Base-by-base conservation (phyloP, 208 protist genomes). In the Crithidia acanthocephali region DNA sequence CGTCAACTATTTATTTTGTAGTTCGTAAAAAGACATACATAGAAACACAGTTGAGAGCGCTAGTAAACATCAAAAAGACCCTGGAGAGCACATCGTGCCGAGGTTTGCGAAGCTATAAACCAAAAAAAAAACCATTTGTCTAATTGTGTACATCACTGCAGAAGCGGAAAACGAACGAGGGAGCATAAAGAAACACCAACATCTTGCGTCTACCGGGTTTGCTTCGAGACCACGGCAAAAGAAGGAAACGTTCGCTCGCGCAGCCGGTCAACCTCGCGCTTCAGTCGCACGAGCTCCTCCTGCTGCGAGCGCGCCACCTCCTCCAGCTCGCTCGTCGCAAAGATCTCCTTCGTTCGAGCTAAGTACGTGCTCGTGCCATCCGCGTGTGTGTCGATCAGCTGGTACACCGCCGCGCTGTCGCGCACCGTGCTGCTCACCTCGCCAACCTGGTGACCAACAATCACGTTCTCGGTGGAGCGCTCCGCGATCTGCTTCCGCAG, bases 201-300 rank as follows among this genome's bases (percentile, higher is more conserved):
- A n/a, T n/a, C n/a, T n/a, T n/a, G n/a, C n/a, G n/a, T n/a, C 61
- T 75, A 75, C 20, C 59, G 68, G 1, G 83, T 90, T 16, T 81
- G 86, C 72, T 94, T 95, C 4, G 89, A 94, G 9, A 98, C 94
- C 37, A 96, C 88, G 23, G 94, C 91, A 79, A 98, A 98, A 16
- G 89, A 95, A 8, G 94, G 94, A 68, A 97, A 98, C 35, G 92
- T 96, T 25, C 84, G 77, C 55, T 95, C 91, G 18, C 91, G 85
- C 22, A 98, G 76, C 3, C 87, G 84, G 57, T 98, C 92, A n/a
- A 98, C 76, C 58, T 96, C 90, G 16, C 59, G 69, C 61, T 95
- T 97, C 22, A 98, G 77, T 20, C 78, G 84, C 25, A 91, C 68
- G 0, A 97, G 72, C 59, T 97, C 92, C 72, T 95, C 87, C 72